These are phyloP conservation scores for Penicillium glabrum DNA, from an alignment of 2,329 filamentous ascomycete species.

Conservation along the genomic window DNA sequence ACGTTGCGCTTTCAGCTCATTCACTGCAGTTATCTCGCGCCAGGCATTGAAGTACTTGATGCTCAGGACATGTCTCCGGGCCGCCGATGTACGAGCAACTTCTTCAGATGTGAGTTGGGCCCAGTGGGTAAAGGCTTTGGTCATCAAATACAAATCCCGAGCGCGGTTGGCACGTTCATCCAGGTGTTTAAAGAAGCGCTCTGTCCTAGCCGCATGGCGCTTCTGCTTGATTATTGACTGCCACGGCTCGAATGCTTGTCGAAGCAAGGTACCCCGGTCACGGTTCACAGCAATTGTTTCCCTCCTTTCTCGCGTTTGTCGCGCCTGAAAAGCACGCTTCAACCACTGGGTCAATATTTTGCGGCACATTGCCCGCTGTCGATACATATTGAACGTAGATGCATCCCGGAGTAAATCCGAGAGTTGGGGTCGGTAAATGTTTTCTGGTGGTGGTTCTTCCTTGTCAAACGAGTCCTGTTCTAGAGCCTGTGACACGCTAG, in stretches of 20 bases:
- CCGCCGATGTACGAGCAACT: slow-evolving; percentile 64
- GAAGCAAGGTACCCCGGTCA: slow-evolving; percentile 53
- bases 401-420: slow-evolving; percentile 54
- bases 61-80: slow-evolving; percentile 68
- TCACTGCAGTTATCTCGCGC: slow-evolving; percentile 64
- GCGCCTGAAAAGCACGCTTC: slow-evolving; percentile 40
- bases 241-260: slow-evolving; percentile 55
- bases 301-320: slow-evolving; percentile 39
- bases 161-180: slow-evolving; percentile 63
- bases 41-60: slow-evolving; percentile 69
- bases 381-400: slow-evolving; percentile 48
- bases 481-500: slow-evolving; percentile 20
- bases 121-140: slow-evolving; percentile 70
- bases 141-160: slow-evolving; percentile 64
- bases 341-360: slow-evolving; percentile 50
- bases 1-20: slow-evolving; percentile 54
- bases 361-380: slow-evolving; percentile 39
- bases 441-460: slow-evolving; percentile 33
- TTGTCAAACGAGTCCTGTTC: slow-evolving; percentile 27
- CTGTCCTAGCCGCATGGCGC: slow-evolving; percentile 47
- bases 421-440: slow-evolving; percentile 51
- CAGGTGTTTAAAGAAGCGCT: slow-evolving; percentile 55
- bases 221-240: slow-evolving; percentile 40
- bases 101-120: slow-evolving; percentile 64
- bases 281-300: slow-evolving; percentile 48